Percentiles rank a stretch among this genome's conserved stretches.
phyloP scores from a whole-genome alignment of 495 filamentous ascomycete genomes.

The Lophiostoma macrostomum region DNA sequence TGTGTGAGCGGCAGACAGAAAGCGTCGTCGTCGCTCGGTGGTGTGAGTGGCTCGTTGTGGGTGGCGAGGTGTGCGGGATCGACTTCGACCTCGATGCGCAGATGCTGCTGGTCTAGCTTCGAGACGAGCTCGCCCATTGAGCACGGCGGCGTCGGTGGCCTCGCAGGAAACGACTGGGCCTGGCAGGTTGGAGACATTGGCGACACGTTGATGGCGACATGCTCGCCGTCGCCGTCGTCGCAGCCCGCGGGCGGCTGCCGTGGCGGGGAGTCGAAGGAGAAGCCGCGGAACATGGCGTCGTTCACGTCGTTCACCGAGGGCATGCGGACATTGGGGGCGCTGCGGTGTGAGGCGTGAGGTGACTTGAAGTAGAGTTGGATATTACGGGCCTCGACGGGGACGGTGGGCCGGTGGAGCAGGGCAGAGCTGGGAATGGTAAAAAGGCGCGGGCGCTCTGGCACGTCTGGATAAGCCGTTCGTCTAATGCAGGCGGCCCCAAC shows the following conservation, averaged over 20 bases:
- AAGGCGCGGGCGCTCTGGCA: slow-evolving; percentile 10
- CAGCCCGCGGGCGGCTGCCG: slow-evolving; percentile 6
- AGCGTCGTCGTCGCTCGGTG: slow-evolving; percentile 18
- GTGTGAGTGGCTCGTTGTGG: slow-evolving; percentile 17
- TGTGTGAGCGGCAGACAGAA: slow-evolving; percentile 1
- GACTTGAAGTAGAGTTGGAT: not conserved
- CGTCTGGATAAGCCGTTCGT: too few species aligned
- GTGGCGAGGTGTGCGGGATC: slow-evolving; percentile 7
- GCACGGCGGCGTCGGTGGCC: slow-evolving; percentile 19
- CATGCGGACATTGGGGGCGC: not conserved
- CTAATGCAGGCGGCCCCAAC: too few species aligned
- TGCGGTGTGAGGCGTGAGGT: not conserved
- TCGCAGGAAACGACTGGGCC: not conserved
- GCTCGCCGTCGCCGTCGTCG: slow-evolving; percentile 26
- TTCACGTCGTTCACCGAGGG: not conserved
- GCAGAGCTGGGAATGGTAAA: slow-evolving; percentile 1
- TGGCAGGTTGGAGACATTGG: slow-evolving; percentile 13
- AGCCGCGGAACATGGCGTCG: slow-evolving; percentile 26
- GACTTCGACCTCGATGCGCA: slow-evolving; percentile 19
- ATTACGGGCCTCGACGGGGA: not conserved
- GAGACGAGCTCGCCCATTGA: slow-evolving; percentile 27
- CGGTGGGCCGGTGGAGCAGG: not conserved
- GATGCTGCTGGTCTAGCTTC: slow-evolving; percentile 20
- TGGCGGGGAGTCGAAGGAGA: slow-evolving; percentile 30
- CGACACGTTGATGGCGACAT: slow-evolving; percentile 28